Evolutionary conservation across 768 basidiomycete species (phyloP), one percentile per base, ranked within the genome.

Genomic region (Lactarius trivialis): DNA sequence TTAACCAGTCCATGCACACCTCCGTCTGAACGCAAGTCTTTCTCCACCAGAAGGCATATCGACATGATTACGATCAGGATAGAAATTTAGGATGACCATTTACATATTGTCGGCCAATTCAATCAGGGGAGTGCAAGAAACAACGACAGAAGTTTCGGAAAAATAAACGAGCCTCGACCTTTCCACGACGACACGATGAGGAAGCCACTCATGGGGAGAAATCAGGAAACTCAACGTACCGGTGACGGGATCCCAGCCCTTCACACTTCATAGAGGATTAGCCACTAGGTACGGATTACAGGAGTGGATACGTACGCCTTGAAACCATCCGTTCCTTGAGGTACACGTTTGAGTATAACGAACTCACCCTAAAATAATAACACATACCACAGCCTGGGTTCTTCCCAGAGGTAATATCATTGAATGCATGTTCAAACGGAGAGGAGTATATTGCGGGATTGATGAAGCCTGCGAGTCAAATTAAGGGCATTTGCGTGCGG

Each of bases 391-490:
- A 67, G 43, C 71, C 70, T 45, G 60, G 64, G 57, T 68, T 71
- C 8, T 58, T 61, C 1, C 71, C 71, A 9, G 24, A 51, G 32
- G 65, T 70, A 37, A 72, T 70, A 48, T 71, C 71, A 43, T 72
- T 65, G 63, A 71, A 71, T n/a, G 65, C 70, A 14, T 17, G 19
- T 19, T 39, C 26, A 62, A 71, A 69, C 3, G 37, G 24, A 7
- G 43, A 39, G 1, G 65, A 65, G 61, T 72, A 70, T 30, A 69
- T 66, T 34, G 85, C 84, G 39, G 87, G 86, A 68, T 89, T 89
- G 64, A 89, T 81, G 68, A 73, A 74, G 7, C 73, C 52, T 56
- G 15, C 24, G 8, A 17, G 34, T n/a, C 32, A 48, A 15, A 19
- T 43, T 19, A 56, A 48, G 34, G 26, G 45, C 33, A 32, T 26